phyloP scores from a whole-genome alignment of 2,329 filamentous ascomycete genomes.

The Pestalotiopsis sp. region DNA sequence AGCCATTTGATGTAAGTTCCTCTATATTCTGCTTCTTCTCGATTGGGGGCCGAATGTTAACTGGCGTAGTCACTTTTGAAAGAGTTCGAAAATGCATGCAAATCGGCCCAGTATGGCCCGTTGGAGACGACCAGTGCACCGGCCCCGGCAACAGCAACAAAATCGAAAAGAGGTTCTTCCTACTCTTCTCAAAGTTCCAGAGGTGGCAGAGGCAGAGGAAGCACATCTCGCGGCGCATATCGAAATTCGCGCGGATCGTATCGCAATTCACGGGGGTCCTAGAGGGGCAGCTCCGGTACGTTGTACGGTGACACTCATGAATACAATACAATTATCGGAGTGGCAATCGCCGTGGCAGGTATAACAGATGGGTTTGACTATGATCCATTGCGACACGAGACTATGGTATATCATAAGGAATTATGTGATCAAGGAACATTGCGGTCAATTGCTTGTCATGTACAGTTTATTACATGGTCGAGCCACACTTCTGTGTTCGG shows the following conservation, averaged over 20 bases:
- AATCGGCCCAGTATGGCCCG: neutral
- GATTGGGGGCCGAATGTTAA: constrained; percentile 7
- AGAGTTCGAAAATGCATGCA: constrained; percentile 17
- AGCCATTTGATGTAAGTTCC: constrained; percentile 51
- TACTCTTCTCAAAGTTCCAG: neutral
- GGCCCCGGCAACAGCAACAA: neutral
- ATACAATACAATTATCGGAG: too few species aligned
- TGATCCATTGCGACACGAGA: too few species aligned
- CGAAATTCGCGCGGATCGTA: neutral
- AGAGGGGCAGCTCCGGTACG: neutral
- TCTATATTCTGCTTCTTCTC: constrained; percentile 6
- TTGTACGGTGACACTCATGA: too few species aligned
- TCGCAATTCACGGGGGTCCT: neutral
- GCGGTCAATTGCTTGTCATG: neutral
- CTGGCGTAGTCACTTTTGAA: constrained; percentile 17
- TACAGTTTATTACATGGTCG: neutral
- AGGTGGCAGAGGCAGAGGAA: neutral
- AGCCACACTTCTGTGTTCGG: neutral
- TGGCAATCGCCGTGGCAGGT: too few species aligned
- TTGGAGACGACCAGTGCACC: neutral
- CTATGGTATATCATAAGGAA: too few species aligned
- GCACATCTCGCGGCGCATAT: neutral
- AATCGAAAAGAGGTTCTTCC: neutral
- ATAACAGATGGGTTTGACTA: too few species aligned
- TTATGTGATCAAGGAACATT: neutral